Conservation (phyloP, 805 yeast genomes). For the Barnettozyma vustinii region DNA sequence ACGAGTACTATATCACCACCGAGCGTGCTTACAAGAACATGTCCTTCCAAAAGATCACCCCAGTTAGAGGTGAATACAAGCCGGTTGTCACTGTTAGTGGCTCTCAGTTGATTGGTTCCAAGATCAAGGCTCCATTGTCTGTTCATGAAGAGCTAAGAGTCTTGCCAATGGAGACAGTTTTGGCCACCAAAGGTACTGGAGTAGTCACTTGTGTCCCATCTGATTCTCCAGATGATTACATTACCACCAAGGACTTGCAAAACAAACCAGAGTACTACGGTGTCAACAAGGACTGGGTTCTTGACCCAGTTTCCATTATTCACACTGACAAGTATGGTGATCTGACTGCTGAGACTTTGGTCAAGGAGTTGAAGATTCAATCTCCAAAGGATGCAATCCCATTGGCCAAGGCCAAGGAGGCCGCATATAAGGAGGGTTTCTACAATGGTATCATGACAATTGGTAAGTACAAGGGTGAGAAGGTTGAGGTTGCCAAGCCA, state of each 20-base stretch:
- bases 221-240: constrained; percentile 96
- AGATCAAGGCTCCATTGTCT: constrained; percentile 81
- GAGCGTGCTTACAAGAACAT: constrained; percentile 96
- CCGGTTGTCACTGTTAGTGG: constrained; percentile 63
- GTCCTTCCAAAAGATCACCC: constrained; percentile 92
- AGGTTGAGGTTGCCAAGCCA: constrained; percentile 87
- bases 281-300: constrained; percentile 83
- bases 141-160: constrained; percentile 65
- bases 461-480: constrained; percentile 84
- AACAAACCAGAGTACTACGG: constrained; percentile 89
- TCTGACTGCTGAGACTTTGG: constrained; percentile 75
- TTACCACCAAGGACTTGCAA: constrained; percentile 77
- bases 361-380: constrained; percentile 82
- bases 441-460: constrained; percentile 78
- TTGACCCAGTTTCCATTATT: constrained; percentile 69
- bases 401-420: constrained; percentile 88
- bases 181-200: constrained; percentile 96
- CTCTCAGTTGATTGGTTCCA: constrained; percentile 73
- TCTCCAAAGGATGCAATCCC: constrained; percentile 89
- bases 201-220: constrained; percentile 98
- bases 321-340: constrained; percentile 85
- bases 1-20: constrained; percentile 75
- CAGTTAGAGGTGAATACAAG: constrained; percentile 72
- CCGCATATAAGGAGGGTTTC: constrained; percentile 94
- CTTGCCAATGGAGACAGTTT: constrained; percentile 95